Base-by-base conservation (phyloP, 1,284 basidiomycete species). In the Waitea zeae region DNA sequence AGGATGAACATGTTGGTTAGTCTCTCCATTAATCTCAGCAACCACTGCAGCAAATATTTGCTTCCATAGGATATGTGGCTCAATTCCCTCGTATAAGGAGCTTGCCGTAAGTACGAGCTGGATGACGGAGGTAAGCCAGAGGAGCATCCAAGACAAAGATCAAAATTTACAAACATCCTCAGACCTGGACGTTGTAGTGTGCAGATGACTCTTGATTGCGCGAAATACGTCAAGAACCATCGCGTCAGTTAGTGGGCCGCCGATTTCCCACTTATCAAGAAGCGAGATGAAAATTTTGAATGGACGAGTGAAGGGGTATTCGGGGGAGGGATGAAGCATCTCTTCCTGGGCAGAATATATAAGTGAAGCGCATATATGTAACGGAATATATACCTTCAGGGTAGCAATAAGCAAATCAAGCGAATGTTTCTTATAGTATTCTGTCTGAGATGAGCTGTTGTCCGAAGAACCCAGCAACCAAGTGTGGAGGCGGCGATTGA, bases 221-320 rank as follows among this genome's bases (percentile, higher is more conserved):
- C 65, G 70, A 48, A 93, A 75, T 0, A 81, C 67, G 42, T 95
- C 84, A 38, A 87, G 71, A 3, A 86, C 71, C 22, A 96, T 57
- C 1, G 61, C 63, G 31, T 84, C 73, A 0, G 89, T 92, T 17
- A 98, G 55, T 0, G 71, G 65, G 13, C 72, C 71, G 0, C 93
- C 93, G 34, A 98, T 79, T 53, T 96, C 90, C 83, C 88, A 96
- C 52, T 95, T 95, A 55, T 99, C 95, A 41, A 97, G 60, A 12
- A 98, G 54, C 1, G 90, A 92, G 18, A 97, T 76, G 51, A 96
- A 93, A 31, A 97, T 83, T 53, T 92, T 92, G 66, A 89, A 97
- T 0, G 95, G 88, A 12, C 82, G 70, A 1, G 80, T 74, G 41
- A 82, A 79, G 0, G 75, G 62, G 39, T 78, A 74, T 39, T 88